A percentile compares a stretch with the other conserved stretches of the same genome.
Conservation (phyloP, 495 filamentous ascomycete genomes). For the Chaetomium tenue region DNA sequence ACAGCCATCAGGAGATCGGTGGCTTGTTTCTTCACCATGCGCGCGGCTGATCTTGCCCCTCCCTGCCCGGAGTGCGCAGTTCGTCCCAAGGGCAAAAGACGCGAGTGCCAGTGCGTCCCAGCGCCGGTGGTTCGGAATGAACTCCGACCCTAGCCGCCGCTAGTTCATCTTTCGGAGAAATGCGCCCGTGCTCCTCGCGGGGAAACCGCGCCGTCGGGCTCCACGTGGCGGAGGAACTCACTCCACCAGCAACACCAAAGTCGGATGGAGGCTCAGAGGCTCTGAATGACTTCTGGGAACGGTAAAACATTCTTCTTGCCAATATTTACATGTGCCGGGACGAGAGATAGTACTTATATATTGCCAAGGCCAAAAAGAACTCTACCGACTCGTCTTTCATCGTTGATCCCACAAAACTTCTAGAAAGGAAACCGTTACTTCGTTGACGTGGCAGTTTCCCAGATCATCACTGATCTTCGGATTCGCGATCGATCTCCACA, state of each 20-base stretch:
- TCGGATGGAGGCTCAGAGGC: background rate
- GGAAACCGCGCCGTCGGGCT: conserved; percentile 6
- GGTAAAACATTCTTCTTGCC: no score
- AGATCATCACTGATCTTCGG: background rate
- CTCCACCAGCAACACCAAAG: background rate
- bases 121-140: background rate
- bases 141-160: background rate
- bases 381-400: background rate
- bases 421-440: background rate
- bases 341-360: no score
- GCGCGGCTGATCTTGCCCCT: conserved; percentile 14
- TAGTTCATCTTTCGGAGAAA: background rate
- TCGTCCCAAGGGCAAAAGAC: background rate
- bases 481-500: background rate
- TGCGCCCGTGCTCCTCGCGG: conserved; percentile 7
- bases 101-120: background rate
- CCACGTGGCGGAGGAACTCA: conserved; percentile 3
- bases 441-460: no score
- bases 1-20: conserved; percentile 1
- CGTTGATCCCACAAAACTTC: background rate
- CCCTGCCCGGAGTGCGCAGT: background rate
- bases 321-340: background rate
- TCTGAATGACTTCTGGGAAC: no score
- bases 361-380: no score
- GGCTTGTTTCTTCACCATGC: conserved; percentile 11